Conservation (phyloP, 208 protist species). For the Lotmaria passim region DNA sequence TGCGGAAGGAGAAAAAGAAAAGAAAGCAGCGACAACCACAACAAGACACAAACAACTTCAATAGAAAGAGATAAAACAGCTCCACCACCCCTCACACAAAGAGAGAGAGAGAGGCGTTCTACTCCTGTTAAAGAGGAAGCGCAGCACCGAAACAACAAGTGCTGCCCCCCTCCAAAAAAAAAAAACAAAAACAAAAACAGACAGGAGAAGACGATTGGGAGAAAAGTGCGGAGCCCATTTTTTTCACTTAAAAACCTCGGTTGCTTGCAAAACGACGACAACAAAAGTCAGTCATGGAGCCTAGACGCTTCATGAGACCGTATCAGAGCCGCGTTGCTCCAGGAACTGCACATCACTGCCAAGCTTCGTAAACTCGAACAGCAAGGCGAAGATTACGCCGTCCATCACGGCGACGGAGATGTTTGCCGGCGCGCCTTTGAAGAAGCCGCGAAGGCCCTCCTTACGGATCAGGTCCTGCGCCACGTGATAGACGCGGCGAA, state of each 20-base stretch:
- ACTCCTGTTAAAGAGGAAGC: background rate
- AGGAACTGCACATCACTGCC: conserved; percentile 81
- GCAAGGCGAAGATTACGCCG: conserved; percentile 76
- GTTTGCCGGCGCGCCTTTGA: conserved; percentile 84
- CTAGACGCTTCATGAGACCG: background rate
- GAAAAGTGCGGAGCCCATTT: too few species aligned
- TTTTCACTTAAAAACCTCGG: too few species aligned
- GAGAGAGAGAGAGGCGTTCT: background rate
- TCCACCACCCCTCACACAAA: background rate
- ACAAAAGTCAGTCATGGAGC: too few species aligned
- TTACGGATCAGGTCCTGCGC: conserved; percentile 54
- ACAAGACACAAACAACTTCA: conserved; percentile 1
- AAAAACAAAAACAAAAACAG: background rate
- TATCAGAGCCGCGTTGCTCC: conserved; percentile 21
- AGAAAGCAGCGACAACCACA: conserved; percentile 10
- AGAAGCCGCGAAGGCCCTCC: conserved; percentile 77
- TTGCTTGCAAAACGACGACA: too few species aligned
- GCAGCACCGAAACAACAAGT: background rate
- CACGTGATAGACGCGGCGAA: conserved; percentile 38
- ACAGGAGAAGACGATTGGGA: background rate
- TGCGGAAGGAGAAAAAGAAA: background rate
- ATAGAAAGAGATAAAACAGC: background rate
- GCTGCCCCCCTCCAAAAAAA: too few species aligned
- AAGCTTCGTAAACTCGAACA: conserved; percentile 90
- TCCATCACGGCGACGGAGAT: conserved; percentile 72